These are phyloP conservation scores for Gamarada debralockiae DNA, from an alignment of 495 filamentous ascomycete species.

Conservation along the genomic window DNA sequence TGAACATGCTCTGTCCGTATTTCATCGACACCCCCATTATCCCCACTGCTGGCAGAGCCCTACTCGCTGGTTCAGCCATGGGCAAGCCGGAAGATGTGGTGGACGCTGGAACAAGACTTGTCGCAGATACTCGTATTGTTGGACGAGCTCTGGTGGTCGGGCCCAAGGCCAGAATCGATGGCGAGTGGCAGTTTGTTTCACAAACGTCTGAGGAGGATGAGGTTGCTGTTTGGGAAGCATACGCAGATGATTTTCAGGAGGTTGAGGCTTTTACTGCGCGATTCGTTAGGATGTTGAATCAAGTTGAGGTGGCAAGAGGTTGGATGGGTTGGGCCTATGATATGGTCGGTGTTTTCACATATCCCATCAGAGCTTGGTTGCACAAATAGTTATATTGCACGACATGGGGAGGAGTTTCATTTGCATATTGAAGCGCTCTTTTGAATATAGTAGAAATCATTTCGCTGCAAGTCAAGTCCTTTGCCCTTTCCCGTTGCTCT, in stretches of 20 bases:
- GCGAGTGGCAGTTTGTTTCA: constrained; percentile 34
- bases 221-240: constrained; percentile 51
- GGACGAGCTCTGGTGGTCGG: constrained; percentile 51
- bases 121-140: constrained; percentile 45
- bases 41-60: constrained; percentile 28
- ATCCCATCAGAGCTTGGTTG: constrained; percentile 8
- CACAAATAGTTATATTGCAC: no score
- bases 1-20: constrained; percentile 62
- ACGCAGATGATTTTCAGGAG: constrained; percentile 53
- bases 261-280: constrained; percentile 46
- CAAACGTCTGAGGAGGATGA: constrained; percentile 27
- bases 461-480: no score
- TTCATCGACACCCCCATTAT: constrained; percentile 64
- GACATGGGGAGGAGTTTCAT: no score
- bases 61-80: constrained; percentile 51
- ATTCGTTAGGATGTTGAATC: constrained; percentile 45
- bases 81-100: constrained; percentile 53
- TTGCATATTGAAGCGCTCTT: constrained; percentile 1
- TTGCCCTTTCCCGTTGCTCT: no score
- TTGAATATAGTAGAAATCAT: no score
- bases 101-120: constrained; percentile 41
- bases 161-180: constrained; percentile 44
- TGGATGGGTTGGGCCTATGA: constrained; percentile 47
- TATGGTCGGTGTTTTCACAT: constrained; percentile 31
- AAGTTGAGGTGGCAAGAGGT: constrained; percentile 37